These are phyloP conservation scores for Chytriomyces confervae DNA, from an alignment of 192 early-diverging fungal species.

Conservation along the genomic window DNA sequence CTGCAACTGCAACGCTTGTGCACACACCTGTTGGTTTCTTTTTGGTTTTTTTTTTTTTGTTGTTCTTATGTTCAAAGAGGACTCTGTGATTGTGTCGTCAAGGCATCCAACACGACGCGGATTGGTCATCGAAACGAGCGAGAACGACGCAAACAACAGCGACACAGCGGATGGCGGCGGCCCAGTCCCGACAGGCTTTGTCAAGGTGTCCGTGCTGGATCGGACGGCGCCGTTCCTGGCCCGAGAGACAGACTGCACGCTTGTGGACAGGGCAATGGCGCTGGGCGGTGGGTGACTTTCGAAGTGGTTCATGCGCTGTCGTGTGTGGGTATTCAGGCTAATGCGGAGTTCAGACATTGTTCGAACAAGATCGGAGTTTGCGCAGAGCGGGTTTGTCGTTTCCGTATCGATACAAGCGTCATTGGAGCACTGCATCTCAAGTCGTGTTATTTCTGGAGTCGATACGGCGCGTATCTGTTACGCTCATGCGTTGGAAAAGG, in stretches of 20 bases:
- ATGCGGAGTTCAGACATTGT: no score
- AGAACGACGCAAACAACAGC: not conserved
- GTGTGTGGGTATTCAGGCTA: no score
- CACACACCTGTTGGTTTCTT: no score
- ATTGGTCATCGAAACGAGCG: not conserved
- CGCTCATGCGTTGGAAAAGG: no score
- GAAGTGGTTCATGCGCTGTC: not conserved
- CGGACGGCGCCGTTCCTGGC: not conserved
- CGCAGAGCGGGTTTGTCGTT: no score
- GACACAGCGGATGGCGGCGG: not conserved
- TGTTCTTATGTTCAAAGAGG: not conserved
- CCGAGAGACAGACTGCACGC: not conserved
- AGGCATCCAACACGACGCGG: not conserved
- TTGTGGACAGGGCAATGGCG: slow-evolving; percentile 1
- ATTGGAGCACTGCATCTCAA: no score
- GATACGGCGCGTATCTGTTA: no score
- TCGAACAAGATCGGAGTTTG: no score
- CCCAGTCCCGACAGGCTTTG: not conserved
- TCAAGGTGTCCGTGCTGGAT: not conserved
- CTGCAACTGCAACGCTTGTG: no score
- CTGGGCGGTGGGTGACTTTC: not conserved
- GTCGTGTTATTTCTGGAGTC: no score
- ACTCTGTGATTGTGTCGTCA: not conserved
- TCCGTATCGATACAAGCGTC: no score
- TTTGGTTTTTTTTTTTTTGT: no score